Evolutionary conservation across 768 basidiomycete genomes (phyloP).

Genomic region (Collybiopsis luxurians): DNA sequence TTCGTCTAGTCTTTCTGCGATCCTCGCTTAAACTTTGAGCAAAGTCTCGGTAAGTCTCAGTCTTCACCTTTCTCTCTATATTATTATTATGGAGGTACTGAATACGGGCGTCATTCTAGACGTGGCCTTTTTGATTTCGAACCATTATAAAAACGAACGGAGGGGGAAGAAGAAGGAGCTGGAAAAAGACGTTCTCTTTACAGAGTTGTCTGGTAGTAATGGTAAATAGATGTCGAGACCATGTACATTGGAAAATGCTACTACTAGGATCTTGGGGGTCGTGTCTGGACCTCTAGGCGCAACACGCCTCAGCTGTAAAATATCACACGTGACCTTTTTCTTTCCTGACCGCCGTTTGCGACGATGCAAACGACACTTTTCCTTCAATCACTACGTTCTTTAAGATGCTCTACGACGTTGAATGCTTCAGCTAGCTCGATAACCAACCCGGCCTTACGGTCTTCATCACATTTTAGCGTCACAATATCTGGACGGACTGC

Average conservation of each 20-base stretch:
- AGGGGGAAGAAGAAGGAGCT: conserved; percentile 24
- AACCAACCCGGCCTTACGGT: not conserved
- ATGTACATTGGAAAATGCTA: too few relatives aligned
- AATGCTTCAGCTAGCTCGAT: not conserved
- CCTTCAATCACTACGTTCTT: not conserved
- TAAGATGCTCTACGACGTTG: not conserved
- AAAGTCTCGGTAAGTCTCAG: conserved; percentile 85
- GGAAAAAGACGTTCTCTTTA: conserved; percentile 31
- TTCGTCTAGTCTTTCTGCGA: conserved; percentile 95
- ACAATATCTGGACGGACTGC: not conserved
- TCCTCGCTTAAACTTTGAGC: conserved; percentile 91
- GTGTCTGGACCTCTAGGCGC: too few relatives aligned
- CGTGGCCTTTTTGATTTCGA: conserved; percentile 83
- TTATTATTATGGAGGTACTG: too few relatives aligned
- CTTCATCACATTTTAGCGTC: conserved; percentile 1
- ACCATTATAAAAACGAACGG: conserved; percentile 73
- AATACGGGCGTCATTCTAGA: too few relatives aligned
- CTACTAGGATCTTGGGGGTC: too few relatives aligned
- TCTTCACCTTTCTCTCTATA: too few relatives aligned
- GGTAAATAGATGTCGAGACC: not conserved
- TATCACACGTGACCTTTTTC: too few relatives aligned
- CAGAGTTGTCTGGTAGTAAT: conserved; percentile 25
- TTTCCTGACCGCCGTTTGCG: too few relatives aligned
- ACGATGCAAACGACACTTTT: not conserved
- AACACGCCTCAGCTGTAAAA: too few relatives aligned